A percentile compares a stretch with the other conserved stretches of the same genome.
Conservation (phyloP, 2,329 filamentous ascomycete species). For the Dactylellina leptospora region DNA sequence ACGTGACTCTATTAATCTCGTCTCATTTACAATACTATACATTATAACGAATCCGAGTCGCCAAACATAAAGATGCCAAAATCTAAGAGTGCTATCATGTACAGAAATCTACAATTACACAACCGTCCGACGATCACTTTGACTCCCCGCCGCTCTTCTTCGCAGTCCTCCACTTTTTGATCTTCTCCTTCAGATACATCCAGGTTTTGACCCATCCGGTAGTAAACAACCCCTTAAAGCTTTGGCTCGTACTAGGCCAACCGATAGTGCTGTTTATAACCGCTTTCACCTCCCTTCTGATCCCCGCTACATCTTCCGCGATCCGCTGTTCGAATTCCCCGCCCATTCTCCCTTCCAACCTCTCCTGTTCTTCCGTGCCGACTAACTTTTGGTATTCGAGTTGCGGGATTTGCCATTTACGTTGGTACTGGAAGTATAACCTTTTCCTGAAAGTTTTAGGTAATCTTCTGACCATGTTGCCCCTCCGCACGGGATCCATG, state of each 20-base stretch:
- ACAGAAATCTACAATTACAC: slow-evolving; percentile 13
- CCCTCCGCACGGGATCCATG: slow-evolving; percentile 88
- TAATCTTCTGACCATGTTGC: slow-evolving; percentile 94
- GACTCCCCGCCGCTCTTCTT: slow-evolving; percentile 53
- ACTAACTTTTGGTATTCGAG: slow-evolving; percentile 87
- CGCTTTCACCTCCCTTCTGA: slow-evolving; percentile 75
- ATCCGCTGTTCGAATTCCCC: slow-evolving; percentile 88
- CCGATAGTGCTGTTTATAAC: slow-evolving; percentile 87
- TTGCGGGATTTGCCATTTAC: slow-evolving; percentile 84
- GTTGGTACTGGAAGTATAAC: slow-evolving; percentile 93
- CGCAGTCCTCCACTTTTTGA: slow-evolving; percentile 67
- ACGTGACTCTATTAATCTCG: no score
- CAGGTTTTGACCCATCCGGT: slow-evolving; percentile 75
- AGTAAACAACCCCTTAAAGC: slow-evolving; percentile 82
- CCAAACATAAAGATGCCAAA: no score
- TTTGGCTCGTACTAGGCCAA: slow-evolving; percentile 92
- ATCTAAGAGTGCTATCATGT: no score
- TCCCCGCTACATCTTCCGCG: slow-evolving; percentile 72
- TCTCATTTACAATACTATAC: no score
- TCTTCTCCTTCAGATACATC: slow-evolving; percentile 85
- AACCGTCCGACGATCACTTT: no score
- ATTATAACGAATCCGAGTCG: no score
- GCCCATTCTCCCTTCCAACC: slow-evolving; percentile 74
- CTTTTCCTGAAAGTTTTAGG: slow-evolving; percentile 86
- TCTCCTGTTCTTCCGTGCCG: slow-evolving; percentile 76